Evolutionary conservation across 306 rosid genomes (phyloP).

Genomic region (Rosa chinensis): DNA sequence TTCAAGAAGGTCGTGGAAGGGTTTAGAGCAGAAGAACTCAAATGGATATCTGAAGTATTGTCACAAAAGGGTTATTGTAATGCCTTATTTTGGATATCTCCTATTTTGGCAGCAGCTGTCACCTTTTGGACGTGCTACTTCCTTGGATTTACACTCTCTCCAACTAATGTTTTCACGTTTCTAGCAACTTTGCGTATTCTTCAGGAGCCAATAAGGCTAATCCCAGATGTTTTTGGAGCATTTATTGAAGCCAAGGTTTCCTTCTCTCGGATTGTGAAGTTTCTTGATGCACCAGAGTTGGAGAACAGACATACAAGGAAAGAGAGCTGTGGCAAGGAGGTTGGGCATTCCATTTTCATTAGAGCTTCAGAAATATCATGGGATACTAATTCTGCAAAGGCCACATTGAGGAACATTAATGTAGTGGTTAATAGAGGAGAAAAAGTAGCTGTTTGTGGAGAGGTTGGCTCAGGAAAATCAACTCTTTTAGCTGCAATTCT

Average conservation of each 20-base stretch:
- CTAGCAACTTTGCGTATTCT: slow-evolving; percentile 29
- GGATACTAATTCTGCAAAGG: slow-evolving; percentile 18
- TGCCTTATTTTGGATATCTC: slow-evolving; percentile 26
- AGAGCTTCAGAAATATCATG: slow-evolving; percentile 27
- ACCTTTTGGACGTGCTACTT: slow-evolving; percentile 34
- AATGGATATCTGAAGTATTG: slow-evolving; percentile 11
- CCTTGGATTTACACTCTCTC: slow-evolving; percentile 13
- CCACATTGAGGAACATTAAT: slow-evolving; percentile 18
- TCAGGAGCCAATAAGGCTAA: slow-evolving; percentile 30
- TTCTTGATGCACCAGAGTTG: slow-evolving; percentile 31
- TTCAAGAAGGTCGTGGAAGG: slow-evolving; percentile 18
- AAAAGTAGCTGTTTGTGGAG: slow-evolving; percentile 38
- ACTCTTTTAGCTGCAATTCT: slow-evolving; percentile 32
- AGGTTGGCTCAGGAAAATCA: slow-evolving; percentile 38
- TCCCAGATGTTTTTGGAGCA: slow-evolving; percentile 27
- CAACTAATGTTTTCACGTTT: slow-evolving; percentile 27
- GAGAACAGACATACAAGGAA: slow-evolving; percentile 18
- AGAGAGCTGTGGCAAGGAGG: background rate
- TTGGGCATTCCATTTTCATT: slow-evolving; percentile 18
- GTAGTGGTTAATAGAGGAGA: slow-evolving; percentile 21
- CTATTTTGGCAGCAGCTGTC: slow-evolving; percentile 20
- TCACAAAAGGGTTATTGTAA: slow-evolving; percentile 15
- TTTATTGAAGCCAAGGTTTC: slow-evolving; percentile 38
- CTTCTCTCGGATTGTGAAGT: slow-evolving; percentile 22
- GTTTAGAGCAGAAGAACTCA: slow-evolving; percentile 24